These are phyloP conservation scores for Puccinia hordei DNA, from an alignment of 1,284 basidiomycete species.

Conservation along the genomic window DNA sequence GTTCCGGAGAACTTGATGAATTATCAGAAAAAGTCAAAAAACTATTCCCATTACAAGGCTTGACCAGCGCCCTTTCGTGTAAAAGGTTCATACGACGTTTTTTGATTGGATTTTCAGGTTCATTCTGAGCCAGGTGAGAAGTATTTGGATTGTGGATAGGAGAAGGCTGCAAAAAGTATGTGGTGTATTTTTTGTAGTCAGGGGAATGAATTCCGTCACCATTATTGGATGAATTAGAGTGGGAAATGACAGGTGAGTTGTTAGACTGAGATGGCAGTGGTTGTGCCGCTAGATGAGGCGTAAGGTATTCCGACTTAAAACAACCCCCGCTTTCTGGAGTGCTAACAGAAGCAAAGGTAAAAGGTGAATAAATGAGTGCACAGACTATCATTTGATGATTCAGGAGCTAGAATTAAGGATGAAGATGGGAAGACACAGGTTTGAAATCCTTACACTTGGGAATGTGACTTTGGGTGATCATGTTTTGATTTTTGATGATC, in stretches of 20 bases:
- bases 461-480: constrained; percentile 9
- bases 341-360: background rate
- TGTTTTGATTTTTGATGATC: background rate
- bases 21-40: background rate
- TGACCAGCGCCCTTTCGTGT: background rate
- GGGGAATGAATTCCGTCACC: background rate
- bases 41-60: background rate
- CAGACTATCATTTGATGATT: background rate
- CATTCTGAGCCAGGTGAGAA: background rate
- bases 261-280: constrained; percentile 33
- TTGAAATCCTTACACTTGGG: background rate
- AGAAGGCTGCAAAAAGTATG: background rate
- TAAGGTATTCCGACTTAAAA: constrained; percentile 45
- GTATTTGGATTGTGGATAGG: background rate
- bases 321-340: background rate
- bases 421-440: background rate
- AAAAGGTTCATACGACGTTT: constrained; percentile 27
- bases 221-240: constrained; percentile 15
- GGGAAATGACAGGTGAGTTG: background rate
- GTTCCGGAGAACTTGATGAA: constrained; percentile 12
- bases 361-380: background rate
- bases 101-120: constrained; percentile 13
- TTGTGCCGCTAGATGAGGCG: constrained; percentile 36
- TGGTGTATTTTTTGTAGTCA: constrained; percentile 2
- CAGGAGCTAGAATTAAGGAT: background rate